phyloP scores from a whole-genome alignment of 352 stramenopile species.

The Phytophthora constricta region DNA sequence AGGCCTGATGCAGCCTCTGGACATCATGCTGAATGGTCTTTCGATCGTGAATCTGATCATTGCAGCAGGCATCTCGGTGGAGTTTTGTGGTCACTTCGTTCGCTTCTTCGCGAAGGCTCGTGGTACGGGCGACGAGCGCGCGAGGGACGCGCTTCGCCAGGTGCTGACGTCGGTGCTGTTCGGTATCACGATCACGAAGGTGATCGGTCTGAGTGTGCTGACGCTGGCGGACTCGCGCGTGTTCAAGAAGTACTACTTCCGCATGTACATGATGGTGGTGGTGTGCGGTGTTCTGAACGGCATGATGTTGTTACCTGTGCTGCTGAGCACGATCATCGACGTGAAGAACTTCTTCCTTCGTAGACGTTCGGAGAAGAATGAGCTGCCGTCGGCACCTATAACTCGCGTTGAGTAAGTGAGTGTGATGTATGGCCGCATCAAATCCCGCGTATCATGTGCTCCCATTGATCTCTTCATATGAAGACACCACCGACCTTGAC shows the following conservation, averaged over 20 bases:
- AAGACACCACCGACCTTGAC: not conserved
- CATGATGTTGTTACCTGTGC: slow-evolving; percentile 58
- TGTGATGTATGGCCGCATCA: too few relatives aligned
- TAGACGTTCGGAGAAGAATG: slow-evolving; percentile 27
- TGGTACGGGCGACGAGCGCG: slow-evolving; percentile 48
- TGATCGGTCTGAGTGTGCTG: slow-evolving; percentile 83
- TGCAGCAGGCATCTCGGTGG: slow-evolving; percentile 78
- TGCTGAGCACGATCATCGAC: slow-evolving; percentile 54
- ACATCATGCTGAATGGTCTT: slow-evolving; percentile 82
- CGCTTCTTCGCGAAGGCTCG: slow-evolving; percentile 66
- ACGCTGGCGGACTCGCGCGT: slow-evolving; percentile 85
- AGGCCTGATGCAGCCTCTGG: slow-evolving; percentile 63
- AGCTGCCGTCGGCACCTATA: slow-evolving; percentile 33
- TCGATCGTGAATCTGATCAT: slow-evolving; percentile 89
- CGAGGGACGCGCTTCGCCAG: slow-evolving; percentile 52
- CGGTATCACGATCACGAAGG: slow-evolving; percentile 89
- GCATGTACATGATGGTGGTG: slow-evolving; percentile 89
- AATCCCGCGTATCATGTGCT: too few relatives aligned
- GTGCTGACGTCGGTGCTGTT: slow-evolving; percentile 81
- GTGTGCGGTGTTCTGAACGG: slow-evolving; percentile 82
- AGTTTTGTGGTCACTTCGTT: slow-evolving; percentile 86
- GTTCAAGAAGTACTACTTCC: slow-evolving; percentile 92
- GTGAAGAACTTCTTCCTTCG: slow-evolving; percentile 41
- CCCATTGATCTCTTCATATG: not conserved
- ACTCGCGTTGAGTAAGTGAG: slow-evolving; percentile 37